phyloP scores from a whole-genome alignment of 1,284 basidiomycete species.

The Calocybe gambosa region DNA sequence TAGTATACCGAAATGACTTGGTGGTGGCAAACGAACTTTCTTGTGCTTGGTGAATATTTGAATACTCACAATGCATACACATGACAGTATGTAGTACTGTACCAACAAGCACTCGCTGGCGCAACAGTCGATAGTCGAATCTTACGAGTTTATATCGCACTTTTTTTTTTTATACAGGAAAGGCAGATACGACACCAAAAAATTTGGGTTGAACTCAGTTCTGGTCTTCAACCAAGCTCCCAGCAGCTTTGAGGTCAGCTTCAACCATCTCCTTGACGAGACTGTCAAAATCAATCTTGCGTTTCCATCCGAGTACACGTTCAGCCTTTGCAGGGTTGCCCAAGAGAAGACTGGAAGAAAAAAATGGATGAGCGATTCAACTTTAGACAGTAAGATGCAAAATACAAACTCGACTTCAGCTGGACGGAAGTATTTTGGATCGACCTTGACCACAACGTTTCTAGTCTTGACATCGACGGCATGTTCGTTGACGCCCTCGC shows the following conservation, averaged over 20 bases:
- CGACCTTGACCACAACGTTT: conserved; percentile 72
- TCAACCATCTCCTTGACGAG: conserved; percentile 88
- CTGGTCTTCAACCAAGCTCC: conserved; percentile 72
- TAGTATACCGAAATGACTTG: too few relatives aligned
- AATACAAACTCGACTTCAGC: conserved; percentile 84
- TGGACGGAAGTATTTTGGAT: conserved; percentile 79
- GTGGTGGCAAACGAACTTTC: too few relatives aligned
- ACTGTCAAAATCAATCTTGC: conserved; percentile 71
- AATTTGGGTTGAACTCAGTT: conserved; percentile 54
- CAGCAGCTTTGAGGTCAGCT: conserved; percentile 66
- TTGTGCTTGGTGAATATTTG: too few relatives aligned
- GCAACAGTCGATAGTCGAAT: background rate
- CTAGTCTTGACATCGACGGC: conserved; percentile 64
- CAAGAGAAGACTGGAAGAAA: conserved; percentile 55
- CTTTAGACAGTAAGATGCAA: background rate
- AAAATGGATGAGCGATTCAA: conserved; percentile 2
- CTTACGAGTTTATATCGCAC: background rate
- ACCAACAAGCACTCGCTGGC: too few relatives aligned
- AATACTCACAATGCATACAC: too few relatives aligned
- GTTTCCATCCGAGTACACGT: conserved; percentile 78
- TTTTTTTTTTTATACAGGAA: too few relatives aligned
- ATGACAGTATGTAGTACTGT: too few relatives aligned
- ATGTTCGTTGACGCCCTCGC: conserved; percentile 66
- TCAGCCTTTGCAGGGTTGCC: conserved; percentile 86
- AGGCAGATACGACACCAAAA: too few relatives aligned